Evolutionary conservation across 768 basidiomycete genomes (phyloP).

Genomic region (Galerina marginata): DNA sequence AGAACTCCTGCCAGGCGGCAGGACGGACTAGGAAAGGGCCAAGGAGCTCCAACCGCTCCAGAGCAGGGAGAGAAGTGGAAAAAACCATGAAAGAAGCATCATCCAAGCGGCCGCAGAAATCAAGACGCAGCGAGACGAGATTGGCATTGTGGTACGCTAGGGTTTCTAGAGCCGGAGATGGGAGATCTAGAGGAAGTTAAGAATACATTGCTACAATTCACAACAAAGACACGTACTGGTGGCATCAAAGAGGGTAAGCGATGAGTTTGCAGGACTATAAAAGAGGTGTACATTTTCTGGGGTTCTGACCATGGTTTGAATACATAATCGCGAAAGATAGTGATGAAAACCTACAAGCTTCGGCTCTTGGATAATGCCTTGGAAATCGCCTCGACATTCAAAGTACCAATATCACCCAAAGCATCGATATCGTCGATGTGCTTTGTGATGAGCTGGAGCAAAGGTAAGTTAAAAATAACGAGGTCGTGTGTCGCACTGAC

Average conservation of each 20-base stretch:
- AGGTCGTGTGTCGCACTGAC: constrained; percentile 41
- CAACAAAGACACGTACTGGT: constrained; percentile 66
- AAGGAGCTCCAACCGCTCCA: constrained; percentile 78
- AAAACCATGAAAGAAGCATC: constrained; percentile 64
- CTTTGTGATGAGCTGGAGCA: constrained; percentile 71
- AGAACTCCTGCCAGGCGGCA: constrained; percentile 76
- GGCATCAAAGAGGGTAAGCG: constrained; percentile 82
- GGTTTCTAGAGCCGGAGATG: constrained; percentile 67
- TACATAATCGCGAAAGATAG: constrained; percentile 5
- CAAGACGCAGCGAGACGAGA: constrained; percentile 77
- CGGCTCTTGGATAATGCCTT: constrained; percentile 84
- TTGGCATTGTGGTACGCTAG: constrained; percentile 86
- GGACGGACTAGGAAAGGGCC: constrained; percentile 87
- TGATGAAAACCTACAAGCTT: constrained; percentile 65
- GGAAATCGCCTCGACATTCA: constrained; percentile 86
- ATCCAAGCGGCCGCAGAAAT: constrained; percentile 85
- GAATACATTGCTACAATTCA: not conserved
- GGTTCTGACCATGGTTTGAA: constrained; percentile 51
- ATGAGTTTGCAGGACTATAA: constrained; percentile 73
- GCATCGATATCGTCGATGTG: constrained; percentile 91
- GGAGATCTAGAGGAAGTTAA: constrained; percentile 56
- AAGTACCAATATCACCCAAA: constrained; percentile 82
- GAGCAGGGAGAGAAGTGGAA: constrained; percentile 63
- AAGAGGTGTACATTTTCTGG: constrained; percentile 83
- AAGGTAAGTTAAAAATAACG: not conserved